Evolutionary conservation across 345 rosid species (phyloP).

Genomic region (Bruguiera parviflora): DNA sequence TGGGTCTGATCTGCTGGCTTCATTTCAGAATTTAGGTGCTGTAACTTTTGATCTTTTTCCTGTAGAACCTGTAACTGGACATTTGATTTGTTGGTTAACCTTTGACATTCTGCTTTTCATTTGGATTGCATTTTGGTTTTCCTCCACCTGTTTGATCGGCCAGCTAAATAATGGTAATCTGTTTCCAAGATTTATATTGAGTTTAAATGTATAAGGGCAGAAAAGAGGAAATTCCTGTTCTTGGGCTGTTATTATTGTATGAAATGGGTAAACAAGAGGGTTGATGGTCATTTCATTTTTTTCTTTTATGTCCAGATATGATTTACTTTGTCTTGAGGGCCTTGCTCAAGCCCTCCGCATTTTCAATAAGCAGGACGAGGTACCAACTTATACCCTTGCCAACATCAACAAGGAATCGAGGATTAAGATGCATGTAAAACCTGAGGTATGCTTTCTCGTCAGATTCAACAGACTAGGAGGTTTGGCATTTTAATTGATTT

Average conservation of each 20-base stretch:
- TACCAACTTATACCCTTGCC: constrained; percentile 49
- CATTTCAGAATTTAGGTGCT: too few relatives aligned
- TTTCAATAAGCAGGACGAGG: constrained; percentile 59
- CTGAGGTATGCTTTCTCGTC: constrained; percentile 44
- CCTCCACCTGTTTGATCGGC: too few relatives aligned
- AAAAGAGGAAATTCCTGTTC: not conserved
- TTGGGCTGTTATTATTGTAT: not conserved
- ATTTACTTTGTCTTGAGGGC: constrained; percentile 95
- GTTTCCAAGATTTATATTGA: too few relatives aligned
- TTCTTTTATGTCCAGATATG: constrained; percentile 51
- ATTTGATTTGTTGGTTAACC: not conserved
- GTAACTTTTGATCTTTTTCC: too few relatives aligned
- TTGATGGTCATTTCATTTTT: not conserved
- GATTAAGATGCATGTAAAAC: constrained; percentile 65
- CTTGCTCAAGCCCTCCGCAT: constrained; percentile 90
- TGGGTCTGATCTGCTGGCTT: too few relatives aligned
- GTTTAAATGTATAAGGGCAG: not conserved
- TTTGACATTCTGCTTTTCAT: not conserved
- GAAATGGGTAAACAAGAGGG: not conserved
- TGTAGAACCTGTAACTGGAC: too few relatives aligned
- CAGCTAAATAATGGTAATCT: too few relatives aligned
- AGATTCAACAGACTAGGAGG: not conserved
- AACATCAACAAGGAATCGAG: constrained; percentile 43
- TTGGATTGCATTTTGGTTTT: not conserved
- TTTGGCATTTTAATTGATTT: not conserved